A percentile compares a stretch with the other conserved stretches of the same genome.
phyloP scores from a whole-genome alignment of 1,284 basidiomycete species.

The Cutaneotrichosporon curvatum region DNA sequence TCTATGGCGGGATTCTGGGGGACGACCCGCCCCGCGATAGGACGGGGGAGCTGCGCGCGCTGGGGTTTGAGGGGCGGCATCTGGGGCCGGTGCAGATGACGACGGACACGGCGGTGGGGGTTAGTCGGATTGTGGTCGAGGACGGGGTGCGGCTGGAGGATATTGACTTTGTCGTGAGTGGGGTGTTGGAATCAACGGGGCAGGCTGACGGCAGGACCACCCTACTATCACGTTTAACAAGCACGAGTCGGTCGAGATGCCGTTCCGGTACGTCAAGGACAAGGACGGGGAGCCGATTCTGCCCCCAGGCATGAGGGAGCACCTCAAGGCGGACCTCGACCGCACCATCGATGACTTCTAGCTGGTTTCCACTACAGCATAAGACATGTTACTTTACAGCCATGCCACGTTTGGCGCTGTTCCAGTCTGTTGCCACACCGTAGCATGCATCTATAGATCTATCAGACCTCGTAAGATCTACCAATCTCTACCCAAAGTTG shows the following conservation, averaged over 20 bases:
- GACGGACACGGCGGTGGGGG: constrained; percentile 91
- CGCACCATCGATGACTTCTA: constrained; percentile 64
- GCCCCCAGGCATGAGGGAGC: constrained; percentile 79
- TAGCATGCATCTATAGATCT: too few relatives aligned
- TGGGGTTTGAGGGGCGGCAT: constrained; percentile 79
- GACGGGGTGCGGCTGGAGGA: constrained; percentile 50
- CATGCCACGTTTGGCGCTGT: not conserved
- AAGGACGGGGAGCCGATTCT: constrained; percentile 57
- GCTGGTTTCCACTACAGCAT: too few relatives aligned
- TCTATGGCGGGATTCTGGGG: constrained; percentile 61
- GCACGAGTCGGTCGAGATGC: constrained; percentile 87
- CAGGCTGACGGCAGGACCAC: constrained; percentile 53
- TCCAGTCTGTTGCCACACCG: too few relatives aligned
- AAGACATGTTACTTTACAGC: constrained; percentile 3
- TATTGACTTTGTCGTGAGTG: constrained; percentile 46
- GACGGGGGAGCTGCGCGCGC: constrained; percentile 73
- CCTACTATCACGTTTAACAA: constrained; percentile 79
- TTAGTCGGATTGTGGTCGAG: constrained; percentile 78
- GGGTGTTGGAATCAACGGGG: not conserved
- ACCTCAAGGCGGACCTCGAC: constrained; percentile 76
- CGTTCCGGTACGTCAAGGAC: constrained; percentile 62
- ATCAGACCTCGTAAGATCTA: too few relatives aligned
- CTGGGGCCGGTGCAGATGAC: constrained; percentile 91
- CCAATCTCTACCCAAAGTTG: constrained; percentile 20
- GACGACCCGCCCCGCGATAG: constrained; percentile 46